Evolutionary conservation across 2,329 filamentous ascomycete genomes (phyloP), one percentile per base, ranked within the genome.

Genomic region (Monosporascus sp.): DNA sequence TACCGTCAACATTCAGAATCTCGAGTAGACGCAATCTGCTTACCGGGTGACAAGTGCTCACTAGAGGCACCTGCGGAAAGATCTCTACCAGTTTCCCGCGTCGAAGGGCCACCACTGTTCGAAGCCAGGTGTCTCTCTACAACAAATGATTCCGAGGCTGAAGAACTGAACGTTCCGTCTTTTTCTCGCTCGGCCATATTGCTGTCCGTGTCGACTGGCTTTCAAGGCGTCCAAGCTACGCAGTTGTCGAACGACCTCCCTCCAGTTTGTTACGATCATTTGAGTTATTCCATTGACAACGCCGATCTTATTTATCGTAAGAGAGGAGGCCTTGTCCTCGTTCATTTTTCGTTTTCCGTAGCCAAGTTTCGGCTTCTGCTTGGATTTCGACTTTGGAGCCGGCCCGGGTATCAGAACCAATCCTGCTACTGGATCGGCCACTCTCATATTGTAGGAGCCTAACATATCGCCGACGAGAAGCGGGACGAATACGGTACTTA

Each of bases 191-290:
- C 44, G 45, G 48, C 58, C 15, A 39, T 31, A 45, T 25, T 38
- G 14, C 37, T 54, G 49, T 51, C 39, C 48, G 31, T 50, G 48
- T 17, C 50, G 59, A 50, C 38, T 64, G 25, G 50, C 56, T 44
- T 59, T 66, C 48, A 73, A 58, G 8, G 68, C 66, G 11, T 68
- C 69, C 2, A 85, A 61, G 42, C 70, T 74, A 52, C 72, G 79
- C 72, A 87, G 77, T 52, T 88, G 80, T 39, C 76, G 72, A 44
- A 85, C 80, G 11, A 86, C 74, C 47, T 85, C 82, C 53, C 80
- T 73, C 85, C 85, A 88, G 56, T 86, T 77, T 1, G 77, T 71
- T 48, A 88, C 81, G 5, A 88, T 69, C 83, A 88, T 86, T 64
- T 86, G 82, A 0, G 82, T 72, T 31, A 88, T 78, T 34, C 70